These are phyloP conservation scores for Irpex sp. DNA, from an alignment of 1,284 basidiomycete genomes.

Conservation along the genomic window DNA sequence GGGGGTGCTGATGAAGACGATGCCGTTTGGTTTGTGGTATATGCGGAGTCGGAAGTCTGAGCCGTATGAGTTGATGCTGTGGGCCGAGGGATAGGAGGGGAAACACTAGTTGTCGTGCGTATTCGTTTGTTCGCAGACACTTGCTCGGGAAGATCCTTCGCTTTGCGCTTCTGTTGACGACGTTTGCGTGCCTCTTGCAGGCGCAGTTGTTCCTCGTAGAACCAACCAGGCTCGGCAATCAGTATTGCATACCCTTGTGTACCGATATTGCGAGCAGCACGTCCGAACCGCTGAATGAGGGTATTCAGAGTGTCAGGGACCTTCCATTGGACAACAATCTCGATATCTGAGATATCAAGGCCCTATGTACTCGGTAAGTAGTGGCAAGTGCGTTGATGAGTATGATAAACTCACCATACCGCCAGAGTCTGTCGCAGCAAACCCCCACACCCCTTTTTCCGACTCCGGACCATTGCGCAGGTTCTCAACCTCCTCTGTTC, in stretches of 20 bases:
- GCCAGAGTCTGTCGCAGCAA: slow-evolving; percentile 27
- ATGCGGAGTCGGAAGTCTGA: too few relatives aligned
- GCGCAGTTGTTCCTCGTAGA: background rate
- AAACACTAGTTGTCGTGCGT: background rate
- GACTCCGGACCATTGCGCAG: slow-evolving; percentile 9
- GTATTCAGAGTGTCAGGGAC: slow-evolving; percentile 6
- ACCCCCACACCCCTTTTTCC: slow-evolving; percentile 16
- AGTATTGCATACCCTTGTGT: slow-evolving; percentile 13
- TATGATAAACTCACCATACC: slow-evolving; percentile 28
- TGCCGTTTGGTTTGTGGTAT: too few relatives aligned
- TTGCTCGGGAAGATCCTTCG: background rate
- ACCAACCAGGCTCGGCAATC: slow-evolving; percentile 8
- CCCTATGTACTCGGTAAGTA: slow-evolving; percentile 20
- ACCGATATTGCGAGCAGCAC: slow-evolving; percentile 10
- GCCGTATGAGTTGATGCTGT: too few relatives aligned
- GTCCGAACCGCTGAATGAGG: slow-evolving; percentile 18
- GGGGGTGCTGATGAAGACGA: too few relatives aligned
- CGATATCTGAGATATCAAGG: slow-evolving; percentile 30
- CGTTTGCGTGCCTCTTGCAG: background rate
- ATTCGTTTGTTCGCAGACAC: background rate
- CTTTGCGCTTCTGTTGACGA: background rate
- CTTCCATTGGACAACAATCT: slow-evolving; percentile 31
- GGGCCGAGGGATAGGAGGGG: background rate
- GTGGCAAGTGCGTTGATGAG: background rate
- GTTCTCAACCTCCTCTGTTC: slow-evolving; percentile 15